Base-by-base conservation (phyloP, 2,329 filamentous ascomycete genomes). In the Fragosphaeria purpurea region DNA sequence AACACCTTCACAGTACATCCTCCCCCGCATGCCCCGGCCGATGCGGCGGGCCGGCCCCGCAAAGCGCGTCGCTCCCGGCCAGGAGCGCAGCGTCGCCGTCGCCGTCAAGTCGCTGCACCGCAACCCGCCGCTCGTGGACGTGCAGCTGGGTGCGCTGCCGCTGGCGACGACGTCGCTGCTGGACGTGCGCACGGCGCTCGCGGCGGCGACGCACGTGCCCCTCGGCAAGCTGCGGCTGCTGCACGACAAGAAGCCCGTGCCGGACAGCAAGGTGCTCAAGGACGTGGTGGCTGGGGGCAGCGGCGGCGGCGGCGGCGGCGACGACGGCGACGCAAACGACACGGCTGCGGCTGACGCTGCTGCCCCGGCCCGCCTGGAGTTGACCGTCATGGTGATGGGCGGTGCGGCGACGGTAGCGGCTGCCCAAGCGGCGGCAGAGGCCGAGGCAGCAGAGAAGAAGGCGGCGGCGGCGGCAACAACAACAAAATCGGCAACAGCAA, bases 351-450 rank as follows among this genome's bases (percentile, higher is more conserved):
- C 22, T 22, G 22, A 22, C 22, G 22, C 22, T 22, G 22, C 22
- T 22, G 22, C 22, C 3, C 22, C 22, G 22, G 22, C 73, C 76
- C 12, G 59, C 1, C 72, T 91, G 0, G 89, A 95, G 65, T 83
- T 97, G 55, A 81, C 81, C 1, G 77, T 96, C 50, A 97, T 97
- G 89, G 76, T 96, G 22, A 80, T 95, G 63, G 86, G 85, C 4
- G 89, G 88, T 11, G 79, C 74, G n/a, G 59, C 70, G 40, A 63
- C 54, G 1, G 63, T 57, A 39, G 62, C 62, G n/a, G 64, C 64
- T 13, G 60, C 67, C 1, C 47, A 47, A 7, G 45, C 47, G n/a
- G 41, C 37, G 8, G 48, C 30, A 6, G 47, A 41, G 30, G 37
- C 40, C 7, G 50, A 41, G n/a, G 52, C 51, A 1, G 48, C 32